A percentile compares a stretch with the other conserved stretches of the same genome.
Conservation (phyloP, 2,329 filamentous ascomycete genomes). For the Phaeophleospora eucalypticola region DNA sequence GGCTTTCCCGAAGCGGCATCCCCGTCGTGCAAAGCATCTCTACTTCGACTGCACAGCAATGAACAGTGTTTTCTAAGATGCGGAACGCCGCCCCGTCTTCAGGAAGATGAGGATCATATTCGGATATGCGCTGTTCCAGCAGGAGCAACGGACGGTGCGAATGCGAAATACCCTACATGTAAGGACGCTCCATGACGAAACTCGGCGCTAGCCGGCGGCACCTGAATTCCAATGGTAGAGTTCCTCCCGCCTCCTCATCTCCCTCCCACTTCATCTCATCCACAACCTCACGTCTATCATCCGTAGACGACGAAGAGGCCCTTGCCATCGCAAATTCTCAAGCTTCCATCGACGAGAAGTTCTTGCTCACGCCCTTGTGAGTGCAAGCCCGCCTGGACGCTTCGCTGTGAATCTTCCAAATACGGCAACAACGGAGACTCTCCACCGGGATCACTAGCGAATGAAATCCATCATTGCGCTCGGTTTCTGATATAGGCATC, state of each 20-base stretch:
- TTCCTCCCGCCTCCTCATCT: not conserved
- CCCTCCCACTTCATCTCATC: not conserved
- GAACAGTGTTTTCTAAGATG: not conserved
- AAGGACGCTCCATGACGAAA: slow-evolving; percentile 2
- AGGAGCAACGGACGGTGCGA: not conserved
- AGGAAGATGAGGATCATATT: not conserved
- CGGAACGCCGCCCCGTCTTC: not conserved
- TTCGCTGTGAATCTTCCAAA: not conserved
- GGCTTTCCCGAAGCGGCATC: slow-evolving; percentile 1
- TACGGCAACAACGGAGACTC: not conserved
- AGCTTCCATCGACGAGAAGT: not conserved
- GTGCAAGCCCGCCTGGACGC: not conserved
- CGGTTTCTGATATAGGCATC: too few species aligned
- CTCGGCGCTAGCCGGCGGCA: not conserved
- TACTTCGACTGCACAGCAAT: not conserved
- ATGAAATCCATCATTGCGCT: too few species aligned
- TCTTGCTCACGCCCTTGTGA: not conserved
- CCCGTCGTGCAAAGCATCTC: not conserved
- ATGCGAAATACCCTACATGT: not conserved
- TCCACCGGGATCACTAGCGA: not conserved
- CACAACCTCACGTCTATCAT: not conserved
- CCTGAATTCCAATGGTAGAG: too few species aligned
- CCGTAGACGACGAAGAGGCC: not conserved
- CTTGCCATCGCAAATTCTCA: not conserved
- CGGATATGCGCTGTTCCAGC: not conserved